A percentile compares a stretch with the other conserved stretches of the same genome.
phyloP scores from a whole-genome alignment of 176 grass and related monocot species.

The Neostapfia colusana region DNA sequence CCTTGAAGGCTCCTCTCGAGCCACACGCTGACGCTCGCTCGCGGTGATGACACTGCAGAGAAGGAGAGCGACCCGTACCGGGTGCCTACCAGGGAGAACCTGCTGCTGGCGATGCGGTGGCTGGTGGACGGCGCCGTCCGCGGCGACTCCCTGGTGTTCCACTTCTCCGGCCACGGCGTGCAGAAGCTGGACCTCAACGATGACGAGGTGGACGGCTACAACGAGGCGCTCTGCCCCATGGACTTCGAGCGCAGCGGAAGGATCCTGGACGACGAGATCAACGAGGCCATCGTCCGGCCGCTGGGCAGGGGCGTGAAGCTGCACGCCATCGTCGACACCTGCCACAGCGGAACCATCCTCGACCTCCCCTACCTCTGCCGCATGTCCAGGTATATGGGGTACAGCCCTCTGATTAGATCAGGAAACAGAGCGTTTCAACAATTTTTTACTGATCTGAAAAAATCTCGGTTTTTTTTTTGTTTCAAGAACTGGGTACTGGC shows the following conservation, averaged over 20 bases:
- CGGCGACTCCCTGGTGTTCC: constrained; percentile 84
- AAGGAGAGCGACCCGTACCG: constrained; percentile 3
- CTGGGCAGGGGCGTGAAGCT: constrained; percentile 68
- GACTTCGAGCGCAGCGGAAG: constrained; percentile 63
- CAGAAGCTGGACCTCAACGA: constrained; percentile 73
- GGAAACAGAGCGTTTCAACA: neutral
- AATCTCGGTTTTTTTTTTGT: neutral
- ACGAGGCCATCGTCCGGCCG: constrained; percentile 55
- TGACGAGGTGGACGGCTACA: constrained; percentile 77
- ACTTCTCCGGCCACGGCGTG: constrained; percentile 84
- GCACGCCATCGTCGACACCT: constrained; percentile 84
- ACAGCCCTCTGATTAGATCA: neutral
- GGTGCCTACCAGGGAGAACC: constrained; percentile 62
- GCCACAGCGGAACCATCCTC: constrained; percentile 87
- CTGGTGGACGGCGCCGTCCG: constrained; percentile 45
- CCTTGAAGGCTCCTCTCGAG: constrained; percentile 27
- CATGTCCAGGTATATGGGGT: constrained; percentile 48
- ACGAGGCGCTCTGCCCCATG: constrained; percentile 83
- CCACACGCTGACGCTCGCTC: too few species aligned
- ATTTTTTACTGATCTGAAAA: too few species aligned
- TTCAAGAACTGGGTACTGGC: constrained; percentile 62
- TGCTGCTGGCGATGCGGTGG: constrained; percentile 74
- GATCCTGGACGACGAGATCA: constrained; percentile 72
- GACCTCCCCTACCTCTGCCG: constrained; percentile 87
- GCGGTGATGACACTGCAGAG: constrained; percentile 14